Conservation (phyloP, 73 alveolate genomes). For the Stentor coeruleus region DNA sequence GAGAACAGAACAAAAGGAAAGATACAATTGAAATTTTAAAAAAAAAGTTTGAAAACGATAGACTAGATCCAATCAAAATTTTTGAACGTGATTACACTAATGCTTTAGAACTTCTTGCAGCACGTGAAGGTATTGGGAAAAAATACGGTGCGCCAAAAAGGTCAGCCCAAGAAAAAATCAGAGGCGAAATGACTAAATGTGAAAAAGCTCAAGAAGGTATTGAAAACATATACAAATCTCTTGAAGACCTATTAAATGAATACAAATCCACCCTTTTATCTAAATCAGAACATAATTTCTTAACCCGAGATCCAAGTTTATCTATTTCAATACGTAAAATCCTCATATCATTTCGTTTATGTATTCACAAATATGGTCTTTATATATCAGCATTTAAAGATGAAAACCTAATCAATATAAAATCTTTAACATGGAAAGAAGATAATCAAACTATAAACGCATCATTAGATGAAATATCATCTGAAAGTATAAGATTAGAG, state of each 20-base stretch:
- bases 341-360: constrained; percentile 29
- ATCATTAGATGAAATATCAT: background rate
- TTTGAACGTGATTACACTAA: constrained; percentile 73
- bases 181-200: constrained; percentile 89
- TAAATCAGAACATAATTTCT: background rate
- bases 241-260: background rate
- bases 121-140: constrained; percentile 90
- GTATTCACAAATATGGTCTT: constrained; percentile 65
- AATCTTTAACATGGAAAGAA: background rate
- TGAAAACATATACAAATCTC: background rate
- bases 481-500: background rate
- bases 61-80: constrained; percentile 23
- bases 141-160: constrained; percentile 90
- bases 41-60: constrained; percentile 50
- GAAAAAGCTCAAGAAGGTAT: constrained; percentile 87
- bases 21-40: constrained; percentile 51
- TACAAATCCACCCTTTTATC: background rate
- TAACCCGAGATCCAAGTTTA: background rate
- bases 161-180: constrained; percentile 76
- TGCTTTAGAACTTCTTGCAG: constrained; percentile 68
- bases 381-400: constrained; percentile 29
- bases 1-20: constrained; percentile 51
- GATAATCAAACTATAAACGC: background rate
- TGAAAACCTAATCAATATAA: background rate
- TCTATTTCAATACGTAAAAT: background rate